These are phyloP conservation scores for Globisporangium splendens DNA, from an alignment of 352 stramenopile genomes.

Conservation along the genomic window DNA sequence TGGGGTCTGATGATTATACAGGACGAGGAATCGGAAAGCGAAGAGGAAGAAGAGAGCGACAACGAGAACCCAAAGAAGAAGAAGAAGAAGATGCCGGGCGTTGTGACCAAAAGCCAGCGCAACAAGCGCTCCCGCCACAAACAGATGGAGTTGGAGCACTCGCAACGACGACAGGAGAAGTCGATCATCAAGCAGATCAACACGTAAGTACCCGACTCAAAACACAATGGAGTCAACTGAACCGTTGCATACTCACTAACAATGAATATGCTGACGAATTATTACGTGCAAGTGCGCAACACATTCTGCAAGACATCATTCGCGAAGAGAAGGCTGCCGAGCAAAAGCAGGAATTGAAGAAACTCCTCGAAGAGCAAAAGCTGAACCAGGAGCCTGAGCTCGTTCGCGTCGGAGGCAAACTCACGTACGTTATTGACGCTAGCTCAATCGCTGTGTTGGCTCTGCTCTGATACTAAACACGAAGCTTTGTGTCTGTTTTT, in stretches of 20 bases:
- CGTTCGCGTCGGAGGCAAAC: slow-evolving; percentile 68
- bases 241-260: background rate
- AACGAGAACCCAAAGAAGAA: slow-evolving; percentile 27
- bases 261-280: too few species aligned
- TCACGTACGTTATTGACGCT: slow-evolving; percentile 40
- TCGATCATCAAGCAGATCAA: slow-evolving; percentile 87
- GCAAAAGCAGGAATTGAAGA: slow-evolving; percentile 77
- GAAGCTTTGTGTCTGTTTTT: slow-evolving; percentile 8
- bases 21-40: slow-evolving; percentile 29
- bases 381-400: slow-evolving; percentile 62
- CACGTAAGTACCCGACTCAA: slow-evolving; percentile 34
- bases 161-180: slow-evolving; percentile 58
- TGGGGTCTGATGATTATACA: too few species aligned
- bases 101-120: slow-evolving; percentile 66
- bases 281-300: slow-evolving; percentile 31
- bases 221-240: background rate
- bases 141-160: slow-evolving; percentile 71
- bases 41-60: slow-evolving; percentile 29
- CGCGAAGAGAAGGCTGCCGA: slow-evolving; percentile 59
- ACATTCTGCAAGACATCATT: slow-evolving; percentile 68
- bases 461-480: background rate
- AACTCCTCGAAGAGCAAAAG: slow-evolving; percentile 71
- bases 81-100: slow-evolving; percentile 42
- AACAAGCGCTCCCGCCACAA: slow-evolving; percentile 83
- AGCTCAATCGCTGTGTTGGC: background rate